Evolutionary conservation across 1,139 yeast genomes (phyloP).

Genomic region (Kurtzmaniella natalensis): DNA sequence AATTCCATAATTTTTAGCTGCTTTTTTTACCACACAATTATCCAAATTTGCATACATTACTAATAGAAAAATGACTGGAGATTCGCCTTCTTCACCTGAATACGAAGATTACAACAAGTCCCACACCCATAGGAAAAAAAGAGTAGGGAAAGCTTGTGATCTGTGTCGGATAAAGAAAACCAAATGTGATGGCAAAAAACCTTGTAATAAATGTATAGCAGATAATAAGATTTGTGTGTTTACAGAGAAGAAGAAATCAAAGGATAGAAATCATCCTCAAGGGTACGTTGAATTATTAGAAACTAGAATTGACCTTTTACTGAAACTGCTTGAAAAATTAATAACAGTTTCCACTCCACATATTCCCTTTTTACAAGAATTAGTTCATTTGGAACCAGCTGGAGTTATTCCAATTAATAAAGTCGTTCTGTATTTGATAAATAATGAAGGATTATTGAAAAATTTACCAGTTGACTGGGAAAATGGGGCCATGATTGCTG

Average conservation of each 20-base stretch:
- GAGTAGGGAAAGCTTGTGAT: constrained; percentile 82
- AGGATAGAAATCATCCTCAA: constrained; percentile 57
- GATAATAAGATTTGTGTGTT: constrained; percentile 76
- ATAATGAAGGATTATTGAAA: constrained; percentile 30
- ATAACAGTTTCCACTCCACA: constrained; percentile 34
- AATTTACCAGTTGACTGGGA: constrained; percentile 45
- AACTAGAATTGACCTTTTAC: constrained; percentile 58
- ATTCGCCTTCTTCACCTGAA: constrained; percentile 12
- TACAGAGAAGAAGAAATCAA: constrained; percentile 59
- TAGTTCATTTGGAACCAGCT: constrained; percentile 10
- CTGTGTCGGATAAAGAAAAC: constrained; percentile 73
- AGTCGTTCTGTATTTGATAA: constrained; percentile 41
- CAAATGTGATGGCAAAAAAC: constrained; percentile 74
- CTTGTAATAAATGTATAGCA: constrained; percentile 63
- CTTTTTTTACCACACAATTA: too few relatives aligned
- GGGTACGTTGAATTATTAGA: constrained; percentile 72
- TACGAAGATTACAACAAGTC: constrained; percentile 7
- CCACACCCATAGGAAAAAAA: constrained; percentile 43
- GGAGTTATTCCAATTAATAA: constrained; percentile 44
- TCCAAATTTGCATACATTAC: neutral
- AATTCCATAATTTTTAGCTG: too few relatives aligned
- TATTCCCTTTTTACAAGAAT: constrained; percentile 25
- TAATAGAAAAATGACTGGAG: constrained; percentile 4
- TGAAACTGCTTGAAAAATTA: constrained; percentile 48
- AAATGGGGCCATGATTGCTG: constrained; percentile 38